A percentile compares a stretch with the other conserved stretches of the same genome.
Conservation (phyloP, 2,329 filamentous ascomycete species). For the Pseudogymnoascus sp. region DNA sequence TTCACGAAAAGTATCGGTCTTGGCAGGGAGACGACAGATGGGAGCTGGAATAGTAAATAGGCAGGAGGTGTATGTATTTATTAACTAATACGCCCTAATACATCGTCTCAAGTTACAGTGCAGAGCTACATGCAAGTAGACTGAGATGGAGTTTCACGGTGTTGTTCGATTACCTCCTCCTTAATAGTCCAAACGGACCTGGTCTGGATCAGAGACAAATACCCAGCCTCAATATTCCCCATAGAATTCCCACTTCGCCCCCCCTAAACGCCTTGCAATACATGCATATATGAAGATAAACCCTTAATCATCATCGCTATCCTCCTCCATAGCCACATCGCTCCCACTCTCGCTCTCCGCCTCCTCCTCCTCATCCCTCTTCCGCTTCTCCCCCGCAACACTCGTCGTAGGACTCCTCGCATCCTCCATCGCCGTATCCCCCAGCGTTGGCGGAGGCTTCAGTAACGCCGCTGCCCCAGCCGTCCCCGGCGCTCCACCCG, state of each 20-base stretch:
- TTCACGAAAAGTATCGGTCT: background rate
- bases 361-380: constrained; percentile 60
- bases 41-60: background rate
- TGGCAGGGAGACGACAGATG: background rate
- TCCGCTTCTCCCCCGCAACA: constrained; percentile 58
- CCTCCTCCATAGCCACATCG: constrained; percentile 63
- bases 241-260: constrained; percentile 1
- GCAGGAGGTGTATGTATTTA: background rate
- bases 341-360: constrained; percentile 62
- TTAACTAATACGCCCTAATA: background rate
- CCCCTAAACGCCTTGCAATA: constrained; percentile 10
- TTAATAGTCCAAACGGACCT: background rate
- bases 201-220: background rate
- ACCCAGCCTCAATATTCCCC: background rate
- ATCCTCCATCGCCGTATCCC: constrained; percentile 44
- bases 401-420: constrained; percentile 43
- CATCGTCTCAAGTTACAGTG: background rate
- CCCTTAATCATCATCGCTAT: constrained; percentile 66
- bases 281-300: constrained; percentile 4
- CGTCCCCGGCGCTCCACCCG: constrained; percentile 34
- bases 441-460: constrained; percentile 40
- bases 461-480: constrained; percentile 10
- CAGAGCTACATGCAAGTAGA: background rate
- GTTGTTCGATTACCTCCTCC: background rate
- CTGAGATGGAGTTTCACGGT: background rate